A percentile compares a stretch with the other conserved stretches of the same genome.
phyloP scores from a whole-genome alignment of 139 green algal species.

The Chara braunii region DNA sequence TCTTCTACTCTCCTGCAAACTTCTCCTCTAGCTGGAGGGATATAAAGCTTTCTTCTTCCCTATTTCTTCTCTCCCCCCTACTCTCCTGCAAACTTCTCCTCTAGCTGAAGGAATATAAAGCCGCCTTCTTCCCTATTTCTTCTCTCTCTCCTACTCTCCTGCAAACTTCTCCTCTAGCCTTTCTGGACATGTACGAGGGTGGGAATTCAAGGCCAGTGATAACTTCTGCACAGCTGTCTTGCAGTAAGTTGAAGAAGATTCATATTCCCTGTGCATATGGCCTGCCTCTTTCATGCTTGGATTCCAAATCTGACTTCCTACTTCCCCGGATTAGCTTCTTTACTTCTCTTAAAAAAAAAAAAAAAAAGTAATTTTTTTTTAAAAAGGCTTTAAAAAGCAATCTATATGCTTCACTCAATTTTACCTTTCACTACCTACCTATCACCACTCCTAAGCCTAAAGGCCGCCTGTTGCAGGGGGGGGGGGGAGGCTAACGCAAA shows the following conservation, averaged over 20 bases:
- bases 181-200: not conserved
- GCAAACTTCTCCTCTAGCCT: not conserved
- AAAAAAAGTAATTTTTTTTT: not conserved
- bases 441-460: too few relatives aligned
- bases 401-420: too few relatives aligned
- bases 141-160: not conserved
- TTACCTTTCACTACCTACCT: too few relatives aligned
- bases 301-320: too few relatives aligned
- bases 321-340: too few relatives aligned
- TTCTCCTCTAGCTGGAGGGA: not conserved
- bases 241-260: too few relatives aligned
- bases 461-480: too few relatives aligned
- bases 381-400: not conserved
- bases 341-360: too few relatives aligned
- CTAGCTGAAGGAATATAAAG: too few relatives aligned
- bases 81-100: not conserved
- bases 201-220: not conserved
- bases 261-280: too few relatives aligned
- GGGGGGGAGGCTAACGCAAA: too few relatives aligned
- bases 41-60: not conserved
- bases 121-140: not conserved
- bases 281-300: too few relatives aligned
- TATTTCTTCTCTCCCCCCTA: not conserved
- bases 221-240: not conserved
- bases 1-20: not conserved